Percentiles rank a stretch among this genome's conserved stretches.
phyloP scores from a whole-genome alignment of 495 filamentous ascomycete species.

The Glutinoglossum americanum region DNA sequence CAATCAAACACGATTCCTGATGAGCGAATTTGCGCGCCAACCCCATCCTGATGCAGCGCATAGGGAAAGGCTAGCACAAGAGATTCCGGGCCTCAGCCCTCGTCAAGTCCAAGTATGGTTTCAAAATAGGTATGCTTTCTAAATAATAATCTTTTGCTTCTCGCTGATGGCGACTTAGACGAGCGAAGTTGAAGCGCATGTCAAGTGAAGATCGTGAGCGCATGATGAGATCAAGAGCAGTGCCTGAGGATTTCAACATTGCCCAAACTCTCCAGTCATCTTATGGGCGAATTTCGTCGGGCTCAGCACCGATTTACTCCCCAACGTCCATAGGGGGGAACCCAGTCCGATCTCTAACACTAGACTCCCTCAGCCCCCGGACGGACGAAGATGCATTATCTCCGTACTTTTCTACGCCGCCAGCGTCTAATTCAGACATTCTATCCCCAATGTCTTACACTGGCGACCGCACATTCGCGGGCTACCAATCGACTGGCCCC shows the following conservation, averaged over 20 bases:
- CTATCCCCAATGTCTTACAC: constrained; percentile 15
- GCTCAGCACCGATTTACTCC: neutral
- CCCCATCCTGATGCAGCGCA: constrained; percentile 90
- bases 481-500: neutral
- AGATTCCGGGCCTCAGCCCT: constrained; percentile 83
- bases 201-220: constrained; percentile 83
- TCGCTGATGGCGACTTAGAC: constrained; percentile 28
- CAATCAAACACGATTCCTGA: constrained; percentile 87
- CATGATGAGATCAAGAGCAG: constrained; percentile 79
- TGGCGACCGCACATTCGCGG: constrained; percentile 15
- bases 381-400: constrained; percentile 24
- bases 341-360: neutral
- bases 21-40: constrained; percentile 93
- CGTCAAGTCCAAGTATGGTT: constrained; percentile 98
- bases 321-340: neutral
- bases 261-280: neutral
- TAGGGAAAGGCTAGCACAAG: constrained; percentile 68
- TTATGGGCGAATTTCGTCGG: neutral
- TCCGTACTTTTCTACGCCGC: constrained; percentile 28
- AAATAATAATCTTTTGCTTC: neutral
- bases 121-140: constrained; percentile 61
- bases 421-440: constrained; percentile 13
- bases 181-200: constrained; percentile 87
- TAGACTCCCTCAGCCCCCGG: neutral
- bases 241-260: constrained; percentile 72